A percentile compares a stretch with the other conserved stretches of the same genome.
Evolutionary conservation across 345 rosid genomes (phyloP).

Genomic region (Noccaea bulbosa): DNA sequence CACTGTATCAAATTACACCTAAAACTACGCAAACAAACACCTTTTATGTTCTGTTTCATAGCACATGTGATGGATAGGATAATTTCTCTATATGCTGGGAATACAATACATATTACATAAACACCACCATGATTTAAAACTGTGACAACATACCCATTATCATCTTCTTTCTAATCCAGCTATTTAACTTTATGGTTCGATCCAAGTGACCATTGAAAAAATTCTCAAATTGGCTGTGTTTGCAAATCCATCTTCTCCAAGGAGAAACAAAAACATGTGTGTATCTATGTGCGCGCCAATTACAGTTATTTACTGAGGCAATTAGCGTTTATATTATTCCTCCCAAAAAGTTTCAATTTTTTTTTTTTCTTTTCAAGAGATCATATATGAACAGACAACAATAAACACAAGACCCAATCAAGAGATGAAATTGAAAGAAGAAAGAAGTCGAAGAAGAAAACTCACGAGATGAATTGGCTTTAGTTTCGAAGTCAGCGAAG

Average conservation of each 20-base stretch:
- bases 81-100: not conserved
- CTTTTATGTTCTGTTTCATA: not conserved
- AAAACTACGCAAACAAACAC: conserved; percentile 17
- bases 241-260: not conserved
- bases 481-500: conserved; percentile 71
- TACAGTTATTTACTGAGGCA: not conserved
- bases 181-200: not conserved
- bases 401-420: not conserved
- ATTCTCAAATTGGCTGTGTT: not conserved
- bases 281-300: not conserved
- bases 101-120: not conserved
- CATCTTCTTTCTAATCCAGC: not conserved
- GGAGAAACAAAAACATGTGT: not conserved
- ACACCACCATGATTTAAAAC: not conserved
- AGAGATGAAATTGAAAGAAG: conserved; percentile 23
- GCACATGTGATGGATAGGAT: not conserved
- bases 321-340: conserved; percentile 14
- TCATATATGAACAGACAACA: not conserved
- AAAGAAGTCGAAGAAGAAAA: not conserved
- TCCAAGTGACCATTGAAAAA: conserved; percentile 1
- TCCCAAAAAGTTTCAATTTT: not conserved
- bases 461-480: conserved; percentile 79
- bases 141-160: not conserved
- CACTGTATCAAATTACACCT: not conserved
- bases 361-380: conserved; percentile 5